These are phyloP conservation scores for Musa balbisiana DNA, from an alignment of 202 grass and related monocot genomes.

Conservation along the genomic window DNA sequence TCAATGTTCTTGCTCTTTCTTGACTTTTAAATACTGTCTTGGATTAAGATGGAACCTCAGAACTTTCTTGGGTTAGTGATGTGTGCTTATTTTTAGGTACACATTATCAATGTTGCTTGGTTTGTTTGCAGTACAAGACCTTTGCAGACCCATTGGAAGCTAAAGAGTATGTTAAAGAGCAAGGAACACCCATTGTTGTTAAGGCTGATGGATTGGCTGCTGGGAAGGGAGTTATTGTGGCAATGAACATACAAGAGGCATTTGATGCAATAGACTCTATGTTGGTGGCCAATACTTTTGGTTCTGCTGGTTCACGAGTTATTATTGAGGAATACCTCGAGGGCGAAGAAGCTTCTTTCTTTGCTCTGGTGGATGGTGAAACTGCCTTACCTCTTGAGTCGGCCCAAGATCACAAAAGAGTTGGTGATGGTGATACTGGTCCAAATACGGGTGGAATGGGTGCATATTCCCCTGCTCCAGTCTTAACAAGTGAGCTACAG, in stretches of 20 bases:
- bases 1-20: no score
- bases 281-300: conserved; percentile 65
- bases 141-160: conserved; percentile 57
- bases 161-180: conserved; percentile 55
- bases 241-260: conserved; percentile 59
- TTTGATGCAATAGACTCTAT: conserved; percentile 65
- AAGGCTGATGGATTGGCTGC: conserved; percentile 88
- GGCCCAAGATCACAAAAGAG: conserved; percentile 83
- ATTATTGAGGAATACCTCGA: conserved; percentile 82
- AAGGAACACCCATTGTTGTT: conserved; percentile 76
- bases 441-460: conserved; percentile 93
- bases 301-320: conserved; percentile 64
- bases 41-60: no score
- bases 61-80: not conserved
- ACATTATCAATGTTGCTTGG: no score
- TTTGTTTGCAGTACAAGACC: conserved; percentile 43
- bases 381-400: conserved; percentile 77
- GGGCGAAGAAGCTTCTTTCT: conserved; percentile 93
- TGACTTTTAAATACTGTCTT: no score
- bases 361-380: conserved; percentile 86
- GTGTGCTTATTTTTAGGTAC: conserved; percentile 1
- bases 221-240: conserved; percentile 76
- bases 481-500: conserved; percentile 66
- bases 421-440: conserved; percentile 77
- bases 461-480: conserved; percentile 83